These are phyloP conservation scores for Claviceps humidiphila DNA, from an alignment of 2,329 filamentous ascomycete genomes.

Conservation along the genomic window DNA sequence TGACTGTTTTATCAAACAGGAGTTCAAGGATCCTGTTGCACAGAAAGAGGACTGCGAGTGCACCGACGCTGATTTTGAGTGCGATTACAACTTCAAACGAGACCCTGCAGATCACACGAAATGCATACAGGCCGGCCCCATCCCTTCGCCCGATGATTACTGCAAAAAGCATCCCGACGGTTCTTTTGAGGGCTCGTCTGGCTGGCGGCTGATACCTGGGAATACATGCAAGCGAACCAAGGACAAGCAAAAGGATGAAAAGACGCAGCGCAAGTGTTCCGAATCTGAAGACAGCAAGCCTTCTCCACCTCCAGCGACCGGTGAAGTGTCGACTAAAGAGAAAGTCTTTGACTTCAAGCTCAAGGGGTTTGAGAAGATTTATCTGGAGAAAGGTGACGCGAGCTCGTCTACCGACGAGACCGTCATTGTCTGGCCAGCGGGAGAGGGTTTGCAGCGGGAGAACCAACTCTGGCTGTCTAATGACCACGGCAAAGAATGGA, in stretches of 20 bases:
- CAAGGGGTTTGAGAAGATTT: slow-evolving; percentile 44
- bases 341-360: slow-evolving; percentile 49
- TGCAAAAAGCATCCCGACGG: slow-evolving; percentile 56
- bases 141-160: slow-evolving; percentile 55
- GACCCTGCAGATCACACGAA: slow-evolving; percentile 49
- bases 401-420: slow-evolving; percentile 59
- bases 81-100: slow-evolving; percentile 80
- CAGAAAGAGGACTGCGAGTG: slow-evolving; percentile 68
- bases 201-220: slow-evolving; percentile 83
- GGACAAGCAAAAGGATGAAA: slow-evolving; percentile 54
- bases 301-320: slow-evolving; percentile 40
- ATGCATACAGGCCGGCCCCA: slow-evolving; percentile 51
- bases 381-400: slow-evolving; percentile 63
- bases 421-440: slow-evolving; percentile 40
- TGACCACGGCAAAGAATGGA: slow-evolving; percentile 85
- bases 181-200: slow-evolving; percentile 73
- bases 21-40: slow-evolving; percentile 67
- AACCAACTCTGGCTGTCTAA: slow-evolving; percentile 58
- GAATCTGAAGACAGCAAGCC: slow-evolving; percentile 35
- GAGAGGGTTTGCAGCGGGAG: slow-evolving; percentile 25
- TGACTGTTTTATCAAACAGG: slow-evolving; percentile 76
- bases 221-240: slow-evolving; percentile 53
- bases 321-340: slow-evolving; percentile 49
- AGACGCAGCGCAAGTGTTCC: slow-evolving; percentile 63
- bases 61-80: slow-evolving; percentile 78